Percentiles rank a stretch among this genome's conserved stretches.
Conservation (phyloP, 2,329 filamentous ascomycete species). For the Penicillium sp. region DNA sequence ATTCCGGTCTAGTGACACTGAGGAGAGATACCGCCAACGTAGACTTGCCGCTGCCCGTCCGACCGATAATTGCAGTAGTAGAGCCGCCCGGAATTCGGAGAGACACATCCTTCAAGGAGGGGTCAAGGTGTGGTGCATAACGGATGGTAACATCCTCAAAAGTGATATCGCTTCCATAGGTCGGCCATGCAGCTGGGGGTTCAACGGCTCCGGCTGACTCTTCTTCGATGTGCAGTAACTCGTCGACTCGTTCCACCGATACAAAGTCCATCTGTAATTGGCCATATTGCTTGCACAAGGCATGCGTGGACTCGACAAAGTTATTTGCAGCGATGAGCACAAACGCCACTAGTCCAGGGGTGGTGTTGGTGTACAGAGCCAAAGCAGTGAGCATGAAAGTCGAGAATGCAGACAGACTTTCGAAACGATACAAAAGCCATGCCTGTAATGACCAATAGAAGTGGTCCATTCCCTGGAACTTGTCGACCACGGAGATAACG, state of each 20-base stretch:
- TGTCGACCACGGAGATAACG: constrained; percentile 75
- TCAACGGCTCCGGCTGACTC: constrained; percentile 63
- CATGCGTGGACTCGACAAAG: constrained; percentile 65
- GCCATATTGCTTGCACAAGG: constrained; percentile 73
- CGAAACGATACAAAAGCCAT: constrained; percentile 79
- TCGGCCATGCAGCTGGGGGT: constrained; percentile 74
- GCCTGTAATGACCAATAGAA: constrained; percentile 88
- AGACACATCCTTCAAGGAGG: constrained; percentile 63
- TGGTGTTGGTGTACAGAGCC: constrained; percentile 69
- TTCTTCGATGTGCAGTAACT: constrained; percentile 72
- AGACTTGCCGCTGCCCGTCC: constrained; percentile 76
- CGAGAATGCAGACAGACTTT: constrained; percentile 64
- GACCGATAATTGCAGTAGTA: constrained; percentile 72
- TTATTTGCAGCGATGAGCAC: constrained; percentile 66
- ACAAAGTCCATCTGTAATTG: constrained; percentile 89
- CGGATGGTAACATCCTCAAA: constrained; percentile 74
- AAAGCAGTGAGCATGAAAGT: constrained; percentile 69
- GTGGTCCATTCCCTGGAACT: constrained; percentile 91
- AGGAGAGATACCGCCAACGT: constrained; percentile 64
- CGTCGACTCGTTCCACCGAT: constrained; percentile 79
- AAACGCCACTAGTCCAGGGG: constrained; percentile 76
- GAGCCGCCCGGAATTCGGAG: constrained; percentile 72
- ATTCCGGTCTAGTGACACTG: constrained; percentile 51
- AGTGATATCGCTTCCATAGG: constrained; percentile 63
- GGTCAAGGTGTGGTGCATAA: constrained; percentile 73